Evolutionary conservation across 768 basidiomycete genomes (phyloP).

Genomic region (Suillus bovinus): DNA sequence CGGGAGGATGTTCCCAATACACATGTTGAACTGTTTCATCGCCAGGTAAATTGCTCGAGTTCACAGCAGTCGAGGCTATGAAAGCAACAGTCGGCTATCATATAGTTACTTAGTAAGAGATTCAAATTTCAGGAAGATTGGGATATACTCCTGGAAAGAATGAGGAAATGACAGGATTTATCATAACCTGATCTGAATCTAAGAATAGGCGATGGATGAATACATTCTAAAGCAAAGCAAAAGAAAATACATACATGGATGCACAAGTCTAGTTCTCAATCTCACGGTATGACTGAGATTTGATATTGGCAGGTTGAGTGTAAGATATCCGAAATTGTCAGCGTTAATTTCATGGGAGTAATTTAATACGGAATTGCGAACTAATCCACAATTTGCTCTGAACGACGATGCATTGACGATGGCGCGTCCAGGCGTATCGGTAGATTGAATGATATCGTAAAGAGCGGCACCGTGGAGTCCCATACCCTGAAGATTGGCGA

Average conservation of each 20-base stretch:
- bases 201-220: background rate
- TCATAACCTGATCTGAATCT: background rate
- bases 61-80: slow-evolving; percentile 13
- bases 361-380: slow-evolving; percentile 4
- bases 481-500: slow-evolving; percentile 1
- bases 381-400: slow-evolving; percentile 11
- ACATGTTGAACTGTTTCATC: slow-evolving; percentile 3
- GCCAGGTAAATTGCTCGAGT: slow-evolving; percentile 3
- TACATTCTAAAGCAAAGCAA: background rate
- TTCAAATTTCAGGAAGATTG: background rate
- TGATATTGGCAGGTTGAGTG: background rate
- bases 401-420: slow-evolving; percentile 18
- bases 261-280: background rate
- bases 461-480: slow-evolving; percentile 16
- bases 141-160: background rate
- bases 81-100: slow-evolving; percentile 11
- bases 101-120: background rate
- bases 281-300: slow-evolving; percentile 8
- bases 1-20: background rate
- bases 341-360: background rate
- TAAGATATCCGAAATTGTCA: background rate
- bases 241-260: slow-evolving; percentile 1
- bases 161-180: background rate
- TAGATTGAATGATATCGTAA: slow-evolving; percentile 13
- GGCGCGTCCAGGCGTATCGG: background rate